A percentile compares a stretch with the other conserved stretches of the same genome.
Conservation (phyloP, 192 early-diverging fungal species). For the Podila epicladia region DNA sequence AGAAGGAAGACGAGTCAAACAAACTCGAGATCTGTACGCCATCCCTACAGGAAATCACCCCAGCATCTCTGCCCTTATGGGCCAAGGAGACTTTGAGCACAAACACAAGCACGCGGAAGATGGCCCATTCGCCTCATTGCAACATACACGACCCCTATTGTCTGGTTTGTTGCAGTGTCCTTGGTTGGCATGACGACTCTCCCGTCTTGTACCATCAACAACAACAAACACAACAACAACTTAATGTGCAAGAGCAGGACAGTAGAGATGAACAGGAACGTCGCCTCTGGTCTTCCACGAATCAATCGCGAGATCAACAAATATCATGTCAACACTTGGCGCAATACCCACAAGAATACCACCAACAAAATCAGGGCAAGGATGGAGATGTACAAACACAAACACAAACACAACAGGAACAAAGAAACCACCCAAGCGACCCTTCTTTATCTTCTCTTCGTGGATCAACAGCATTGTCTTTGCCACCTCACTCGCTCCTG, state of each 20-base stretch:
- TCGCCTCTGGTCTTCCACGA: too few species aligned
- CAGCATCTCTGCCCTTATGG: background rate
- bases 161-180: background rate
- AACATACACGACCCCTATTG: slow-evolving; percentile 4
- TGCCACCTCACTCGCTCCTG: background rate
- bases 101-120: background rate
- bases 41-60: background rate
- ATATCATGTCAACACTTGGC: too few species aligned
- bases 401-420: background rate
- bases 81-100: background rate
- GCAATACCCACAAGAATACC: background rate
- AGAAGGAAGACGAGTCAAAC: background rate
- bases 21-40: background rate
- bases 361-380: background rate
- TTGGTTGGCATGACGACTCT: background rate
- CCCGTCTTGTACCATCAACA: background rate
- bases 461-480: background rate
- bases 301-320: too few species aligned
- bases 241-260: background rate
- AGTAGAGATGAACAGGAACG: background rate
- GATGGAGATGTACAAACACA: background rate
- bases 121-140: background rate
- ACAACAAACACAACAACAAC: background rate
- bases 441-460: background rate
- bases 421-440: background rate